Evolutionary conservation across 1,284 basidiomycete genomes (phyloP), one percentile per base, ranked within the genome.

Genomic region (Tremellales sp.): DNA sequence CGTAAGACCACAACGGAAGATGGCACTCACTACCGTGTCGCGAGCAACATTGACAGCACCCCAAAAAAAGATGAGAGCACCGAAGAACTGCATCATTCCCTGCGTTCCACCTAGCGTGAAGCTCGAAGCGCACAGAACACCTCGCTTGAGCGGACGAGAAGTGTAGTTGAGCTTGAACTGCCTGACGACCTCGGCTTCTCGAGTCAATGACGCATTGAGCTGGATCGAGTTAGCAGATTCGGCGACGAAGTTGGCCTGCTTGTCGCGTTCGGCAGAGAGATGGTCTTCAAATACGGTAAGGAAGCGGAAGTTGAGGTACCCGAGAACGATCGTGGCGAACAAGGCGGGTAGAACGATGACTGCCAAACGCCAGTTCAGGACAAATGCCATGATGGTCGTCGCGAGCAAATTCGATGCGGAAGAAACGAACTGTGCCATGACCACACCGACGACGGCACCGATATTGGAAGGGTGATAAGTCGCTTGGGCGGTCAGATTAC

Each of bases 221-320:
- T 67, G 61, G 40, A 76, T 71, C 4, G 70, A 67, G 44, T 76
- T 75, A 22, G 75, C 69, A 12, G 71, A 59, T 46, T 77, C 76
- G n/a, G 66, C 60, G 11, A 76, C 65, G 47, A 68, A 75, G 17
- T 57, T 53, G 8, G 71, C 61, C 19, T 66, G 60, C 19, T 58
- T 52, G 37, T 74, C 72, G 37, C 59, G 62, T 24, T 64, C 64
- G 39, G 67, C 62, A 17, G 67, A 61, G 37, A 66, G 58, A 35
- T 58, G 52, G n/a, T 67, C 63, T 49, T 76, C 75, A 55, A 70
- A 64, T 1, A 45, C 39, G 19, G 56, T 51, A 3, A 64, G 51
- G 40, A 44, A 65, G 12, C 47, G 36, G 39, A 62, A 51, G 40
- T 64, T 66, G 46, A 61, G 24, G 29, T 55, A 60, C 15, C 57